These are phyloP conservation scores for Fraxinus excelsior DNA, from an alignment of 257 asterid genomes.

Conservation along the genomic window DNA sequence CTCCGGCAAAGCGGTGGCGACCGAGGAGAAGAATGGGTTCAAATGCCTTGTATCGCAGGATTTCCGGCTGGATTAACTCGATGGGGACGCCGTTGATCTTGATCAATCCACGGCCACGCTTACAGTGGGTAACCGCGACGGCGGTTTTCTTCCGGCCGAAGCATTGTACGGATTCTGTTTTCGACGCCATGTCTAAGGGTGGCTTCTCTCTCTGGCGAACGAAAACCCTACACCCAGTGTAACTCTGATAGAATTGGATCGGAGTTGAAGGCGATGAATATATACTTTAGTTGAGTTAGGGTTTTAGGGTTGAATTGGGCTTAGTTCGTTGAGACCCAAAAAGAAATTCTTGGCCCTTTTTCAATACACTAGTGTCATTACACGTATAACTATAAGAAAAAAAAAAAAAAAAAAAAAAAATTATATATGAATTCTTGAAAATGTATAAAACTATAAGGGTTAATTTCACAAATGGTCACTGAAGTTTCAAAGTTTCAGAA, in stretches of 20 bases:
- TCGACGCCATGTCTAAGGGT: slow-evolving; percentile 41
- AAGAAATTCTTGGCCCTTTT: background rate
- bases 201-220: slow-evolving; percentile 15
- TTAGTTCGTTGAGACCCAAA: background rate
- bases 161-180: slow-evolving; percentile 65
- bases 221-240: slow-evolving; percentile 15
- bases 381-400: too few species aligned
- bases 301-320: background rate
- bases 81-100: slow-evolving; percentile 79
- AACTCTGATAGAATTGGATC: too few species aligned
- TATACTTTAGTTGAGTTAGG: background rate
- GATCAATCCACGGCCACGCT: slow-evolving; percentile 72
- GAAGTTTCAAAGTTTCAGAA: too few species aligned
- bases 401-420: too few species aligned
- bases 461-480: too few species aligned
- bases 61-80: slow-evolving; percentile 78
- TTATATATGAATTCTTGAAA: too few species aligned
- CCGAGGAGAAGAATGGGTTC: slow-evolving; percentile 77
- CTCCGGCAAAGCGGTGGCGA: slow-evolving; percentile 70
- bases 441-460: too few species aligned
- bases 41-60: slow-evolving; percentile 76
- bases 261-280: background rate
- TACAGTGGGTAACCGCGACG: slow-evolving; percentile 82
- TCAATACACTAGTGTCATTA: too few species aligned
- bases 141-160: slow-evolving; percentile 84